Conservation (phyloP, 2,329 filamentous ascomycete genomes). For the Cladosporium sp. region DNA sequence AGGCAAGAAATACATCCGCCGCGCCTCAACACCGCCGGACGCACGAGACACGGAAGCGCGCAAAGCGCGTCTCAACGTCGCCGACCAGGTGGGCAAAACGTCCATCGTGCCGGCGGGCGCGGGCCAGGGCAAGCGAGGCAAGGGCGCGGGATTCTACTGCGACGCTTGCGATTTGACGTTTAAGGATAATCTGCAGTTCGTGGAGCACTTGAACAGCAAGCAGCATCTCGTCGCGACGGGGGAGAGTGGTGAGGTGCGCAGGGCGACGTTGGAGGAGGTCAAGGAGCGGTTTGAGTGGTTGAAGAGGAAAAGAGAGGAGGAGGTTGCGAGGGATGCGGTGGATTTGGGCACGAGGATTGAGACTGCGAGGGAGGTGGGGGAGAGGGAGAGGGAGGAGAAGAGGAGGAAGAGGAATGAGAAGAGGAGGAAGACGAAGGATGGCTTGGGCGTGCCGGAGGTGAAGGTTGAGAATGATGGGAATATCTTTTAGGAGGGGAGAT, state of each 20-base stretch:
- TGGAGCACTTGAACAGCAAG: conserved; percentile 91
- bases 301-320: conserved; percentile 62
- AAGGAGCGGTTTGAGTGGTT: conserved; percentile 66
- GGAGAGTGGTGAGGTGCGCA: conserved; percentile 79
- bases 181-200: conserved; percentile 91
- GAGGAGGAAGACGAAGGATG: conserved; percentile 53
- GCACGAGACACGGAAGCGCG: conserved; percentile 70
- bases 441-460: conserved; percentile 40
- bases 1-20: conserved; percentile 78
- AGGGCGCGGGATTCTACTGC: conserved; percentile 91
- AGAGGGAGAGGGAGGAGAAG: conserved; percentile 56
- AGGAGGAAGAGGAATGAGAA: conserved; percentile 61
- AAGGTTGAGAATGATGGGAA: conserved; percentile 46
- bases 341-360: conserved; percentile 61
- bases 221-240: conserved; percentile 86
- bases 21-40: conserved; percentile 59
- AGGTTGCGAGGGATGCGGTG: conserved; percentile 58
- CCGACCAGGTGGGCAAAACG: conserved; percentile 82
- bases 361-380: conserved; percentile 62
- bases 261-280: conserved; percentile 75
- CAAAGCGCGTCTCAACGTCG: conserved; percentile 72
- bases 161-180: conserved; percentile 90
- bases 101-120: conserved; percentile 79
- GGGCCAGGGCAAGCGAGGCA: conserved; percentile 77
- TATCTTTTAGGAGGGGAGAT: conserved; percentile 26